phyloP scores from a whole-genome alignment of 2,329 filamentous ascomycete genomes.

The Colletotrichum destructivum region DNA sequence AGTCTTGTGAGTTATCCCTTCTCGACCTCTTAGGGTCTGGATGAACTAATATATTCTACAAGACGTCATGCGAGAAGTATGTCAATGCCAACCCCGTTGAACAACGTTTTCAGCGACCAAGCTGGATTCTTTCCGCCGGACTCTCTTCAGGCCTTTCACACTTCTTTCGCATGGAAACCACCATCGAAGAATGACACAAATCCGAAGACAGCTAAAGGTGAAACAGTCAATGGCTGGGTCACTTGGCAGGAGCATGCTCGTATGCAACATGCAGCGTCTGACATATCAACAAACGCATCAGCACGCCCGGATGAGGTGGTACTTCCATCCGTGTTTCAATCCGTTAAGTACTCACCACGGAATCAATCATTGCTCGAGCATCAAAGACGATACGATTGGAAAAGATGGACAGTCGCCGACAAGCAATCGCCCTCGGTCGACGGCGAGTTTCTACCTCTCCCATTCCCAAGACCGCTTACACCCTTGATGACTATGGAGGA shows the following conservation, averaged over 20 bases:
- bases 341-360: slow-evolving; percentile 8
- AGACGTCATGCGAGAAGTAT: slow-evolving; percentile 33
- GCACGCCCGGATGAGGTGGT: slow-evolving; percentile 6
- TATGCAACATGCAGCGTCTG: slow-evolving; percentile 13
- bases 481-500: slow-evolving; percentile 38
- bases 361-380: slow-evolving; percentile 2
- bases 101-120: slow-evolving; percentile 16
- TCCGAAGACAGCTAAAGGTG: background rate
- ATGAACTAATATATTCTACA: background rate
- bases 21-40: no score
- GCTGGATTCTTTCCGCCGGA: background rate
- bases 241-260: slow-evolving; percentile 24
- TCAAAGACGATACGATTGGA: slow-evolving; percentile 4
- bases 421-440: slow-evolving; percentile 24
- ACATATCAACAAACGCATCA: slow-evolving; percentile 29
- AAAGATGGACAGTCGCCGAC: slow-evolving; percentile 33
- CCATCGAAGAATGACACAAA: slow-evolving; percentile 15
- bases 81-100: slow-evolving; percentile 30
- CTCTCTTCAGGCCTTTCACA: background rate
- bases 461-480: slow-evolving; percentile 5
- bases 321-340: slow-evolving; percentile 1
- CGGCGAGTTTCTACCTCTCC: background rate
- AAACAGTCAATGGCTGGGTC: slow-evolving; percentile 1
- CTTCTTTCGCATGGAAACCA: slow-evolving; percentile 32
- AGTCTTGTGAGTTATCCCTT: background rate